Evolutionary conservation across 2,329 filamentous ascomycete species (phyloP), one percentile per base, ranked within the genome.

Genomic region (Chaetomium olivaceum): DNA sequence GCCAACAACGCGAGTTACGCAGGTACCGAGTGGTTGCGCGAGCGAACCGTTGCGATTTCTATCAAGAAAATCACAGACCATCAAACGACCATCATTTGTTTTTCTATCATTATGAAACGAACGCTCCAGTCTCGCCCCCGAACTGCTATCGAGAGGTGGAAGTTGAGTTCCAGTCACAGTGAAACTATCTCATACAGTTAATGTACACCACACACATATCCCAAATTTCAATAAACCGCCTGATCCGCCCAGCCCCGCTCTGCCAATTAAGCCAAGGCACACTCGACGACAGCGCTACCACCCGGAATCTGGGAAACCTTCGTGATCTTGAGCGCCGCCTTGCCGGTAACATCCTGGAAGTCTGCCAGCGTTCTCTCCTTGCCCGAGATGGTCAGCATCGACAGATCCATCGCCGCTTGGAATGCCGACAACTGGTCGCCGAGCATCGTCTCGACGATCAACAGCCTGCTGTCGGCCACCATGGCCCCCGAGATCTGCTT

Each of bases 401-500:
- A 61, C 2, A 72, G n/a, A 55, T 75, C 67, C 25, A 69, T 65
- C 14, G 66, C 63, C 1, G 68, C 54, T 3, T 67, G 58, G 3
- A 69, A 56, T 6, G 60, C 29, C 11, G 60, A 36, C 1, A 71
- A 67, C 33, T 68, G 67, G 61, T 70, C 62, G 43, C 61, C 59
- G 27, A 72, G 58, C 50, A 74, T 64, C 43, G 67, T 62, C 62
- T 74, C 73, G 14, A 71, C 64, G 29, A 74, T 71, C 19, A 74
- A 57, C 36, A 75, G 65, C 51, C 67, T 63, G 56, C 71, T 74
- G 58, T 74, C 71, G n/a, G 64, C n/a, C 8, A 67, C 68, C 72
- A 78, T 73, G 9, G 77, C 76, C 4, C 68, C 67, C 2, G 70
- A 63, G 4, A 78, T 58, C 3, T 71, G 72, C 51, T 70, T 60